Base-by-base conservation (phyloP, 371 early-diverging fungal genomes). In the Actinomortierella wolfii region DNA sequence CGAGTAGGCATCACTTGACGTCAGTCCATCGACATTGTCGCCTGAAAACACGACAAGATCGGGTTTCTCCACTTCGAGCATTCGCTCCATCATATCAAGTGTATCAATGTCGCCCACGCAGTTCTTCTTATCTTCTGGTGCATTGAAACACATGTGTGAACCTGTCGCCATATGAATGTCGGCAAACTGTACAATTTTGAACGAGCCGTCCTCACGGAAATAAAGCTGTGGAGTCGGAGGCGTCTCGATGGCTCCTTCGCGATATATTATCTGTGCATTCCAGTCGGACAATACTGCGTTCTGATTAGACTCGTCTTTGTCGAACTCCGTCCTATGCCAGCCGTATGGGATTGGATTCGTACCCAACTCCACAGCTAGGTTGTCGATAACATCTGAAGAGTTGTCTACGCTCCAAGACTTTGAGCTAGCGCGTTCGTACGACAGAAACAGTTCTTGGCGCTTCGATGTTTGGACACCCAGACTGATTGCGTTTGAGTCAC, bases 141-240 rank as follows among this genome's bases (percentile, higher is more conserved):
- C 64, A 57, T 81, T 76, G 11, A 71, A 63, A 40, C 84, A 84
- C 17, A 57, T 58, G 17, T 82, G 81, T 13, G 75, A 61, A 7
- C 82, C 78, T 18, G 82, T 84, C 14, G 84, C 80, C 64, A 82
- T 81, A 49, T 84, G 84, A 18, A 84, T 71, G 58, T 84, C 84
- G 4, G 82, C 82, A 45, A 84, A 64, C 56, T 84, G 84, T 13
- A 82, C 64, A 47, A 84, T 84, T 56, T 84, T 84, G 57, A 84
- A 84, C 7, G 78, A 60, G 0, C 81, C 81, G 43, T 80, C 66
- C 0, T 69, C 28, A 39, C 76, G 54, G 61, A 84, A 82, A 13
- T 65, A 64, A 23, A 84, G 64, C 2, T 61, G 74, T 0, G 66
- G 61, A 20, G 57, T 61, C 1, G 58, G 62, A 13, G 58, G n/a